A percentile compares a stretch with the other conserved stretches of the same genome.
Conservation (phyloP, 495 filamentous ascomycete genomes). For the Staphylotrichum tortipilum region DNA sequence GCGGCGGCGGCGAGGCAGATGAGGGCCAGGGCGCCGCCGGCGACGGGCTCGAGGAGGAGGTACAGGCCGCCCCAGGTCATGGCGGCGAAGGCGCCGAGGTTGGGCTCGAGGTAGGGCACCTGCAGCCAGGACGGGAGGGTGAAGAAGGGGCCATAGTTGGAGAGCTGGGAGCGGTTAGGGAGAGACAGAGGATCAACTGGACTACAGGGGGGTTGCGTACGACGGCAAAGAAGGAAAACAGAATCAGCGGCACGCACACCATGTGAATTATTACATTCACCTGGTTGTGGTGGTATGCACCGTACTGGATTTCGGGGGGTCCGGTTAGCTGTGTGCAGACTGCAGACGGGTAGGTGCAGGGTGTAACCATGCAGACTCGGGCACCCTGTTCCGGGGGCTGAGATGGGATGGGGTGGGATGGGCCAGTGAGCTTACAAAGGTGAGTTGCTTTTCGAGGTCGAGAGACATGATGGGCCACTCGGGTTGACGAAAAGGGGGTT, state of each 20-base stretch:
- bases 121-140: constrained; percentile 60
- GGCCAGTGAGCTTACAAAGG: constrained; percentile 57
- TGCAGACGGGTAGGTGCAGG: too few species aligned
- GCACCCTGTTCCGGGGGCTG: too few species aligned
- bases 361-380: too few species aligned
- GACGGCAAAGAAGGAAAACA: constrained; percentile 70
- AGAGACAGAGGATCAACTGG: not conserved
- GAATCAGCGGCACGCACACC: constrained; percentile 73
- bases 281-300: constrained; percentile 82
- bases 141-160: constrained; percentile 67
- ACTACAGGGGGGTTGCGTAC: constrained; percentile 47
- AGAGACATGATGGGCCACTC: constrained; percentile 49
- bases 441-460: constrained; percentile 70
- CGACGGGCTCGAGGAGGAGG: constrained; percentile 87
- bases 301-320: constrained; percentile 70
- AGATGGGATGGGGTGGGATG: not conserved
- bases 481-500: not conserved
- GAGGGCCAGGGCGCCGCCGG: constrained; percentile 63
- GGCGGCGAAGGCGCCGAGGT: constrained; percentile 67
- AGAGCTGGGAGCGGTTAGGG: constrained; percentile 43
- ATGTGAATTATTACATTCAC: constrained; percentile 91
- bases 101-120: constrained; percentile 68
- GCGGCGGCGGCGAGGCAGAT: constrained; percentile 66
- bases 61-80: constrained; percentile 69
- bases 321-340: constrained; percentile 14